These are phyloP conservation scores for Candida mesenterica DNA, from an alignment of 1,139 yeast species.

Conservation along the genomic window DNA sequence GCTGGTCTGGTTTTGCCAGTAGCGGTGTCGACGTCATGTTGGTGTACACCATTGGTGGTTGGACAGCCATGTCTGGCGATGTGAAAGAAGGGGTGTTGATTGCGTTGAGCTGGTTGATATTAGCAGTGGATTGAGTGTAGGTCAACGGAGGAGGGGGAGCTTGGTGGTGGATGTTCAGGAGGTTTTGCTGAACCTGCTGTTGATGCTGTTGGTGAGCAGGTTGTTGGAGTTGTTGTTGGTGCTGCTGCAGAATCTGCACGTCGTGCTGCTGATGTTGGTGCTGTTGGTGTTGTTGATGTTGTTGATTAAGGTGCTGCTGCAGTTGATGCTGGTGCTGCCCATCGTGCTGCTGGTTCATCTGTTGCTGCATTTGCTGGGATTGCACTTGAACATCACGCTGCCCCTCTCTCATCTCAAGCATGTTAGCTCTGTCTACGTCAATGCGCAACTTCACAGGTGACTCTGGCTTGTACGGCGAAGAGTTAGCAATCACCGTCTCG, in stretches of 20 bases:
- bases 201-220: conserved; percentile 3
- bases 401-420: too few relatives aligned
- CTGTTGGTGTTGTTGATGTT: neutral
- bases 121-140: conserved; percentile 16
- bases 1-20: neutral
- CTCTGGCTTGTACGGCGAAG: conserved; percentile 31
- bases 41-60: neutral
- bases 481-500: conserved; percentile 41
- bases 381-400: too few relatives aligned
- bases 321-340: conserved; percentile 1
- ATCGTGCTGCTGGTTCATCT: neutral
- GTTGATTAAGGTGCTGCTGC: too few relatives aligned
- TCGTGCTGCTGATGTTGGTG: neutral
- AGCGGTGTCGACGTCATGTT: neutral
- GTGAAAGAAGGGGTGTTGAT: conserved; percentile 5
- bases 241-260: conserved; percentile 1
- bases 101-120: conserved; percentile 11
- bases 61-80: conserved; percentile 5
- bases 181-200: too few relatives aligned
- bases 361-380: neutral
- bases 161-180: too few relatives aligned
- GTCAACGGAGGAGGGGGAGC: conserved; percentile 9
- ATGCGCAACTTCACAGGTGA: too few relatives aligned
- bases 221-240: conserved; percentile 2
- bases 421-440: too few relatives aligned